These are phyloP conservation scores for Pistacia vera DNA, from an alignment of 345 rosid genomes.

Conservation along the genomic window DNA sequence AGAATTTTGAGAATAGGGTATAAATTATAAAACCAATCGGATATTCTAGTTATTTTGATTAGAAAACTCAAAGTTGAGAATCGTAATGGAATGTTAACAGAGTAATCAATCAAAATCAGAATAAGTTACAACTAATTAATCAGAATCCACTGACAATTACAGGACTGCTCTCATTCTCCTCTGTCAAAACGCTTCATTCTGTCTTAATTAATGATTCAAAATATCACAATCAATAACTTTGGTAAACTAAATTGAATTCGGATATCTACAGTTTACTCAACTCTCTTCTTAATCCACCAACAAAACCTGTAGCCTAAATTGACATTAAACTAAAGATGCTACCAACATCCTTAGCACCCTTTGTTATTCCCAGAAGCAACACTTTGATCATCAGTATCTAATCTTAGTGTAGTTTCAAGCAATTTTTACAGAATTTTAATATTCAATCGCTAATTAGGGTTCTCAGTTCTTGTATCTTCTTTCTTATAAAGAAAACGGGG, in stretches of 20 bases:
- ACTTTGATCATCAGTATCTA: neutral
- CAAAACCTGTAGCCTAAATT: neutral
- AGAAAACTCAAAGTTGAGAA: no score
- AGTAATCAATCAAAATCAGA: no score
- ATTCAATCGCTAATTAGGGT: neutral
- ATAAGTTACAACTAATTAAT: no score
- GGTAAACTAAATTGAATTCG: slow-evolving; percentile 13
- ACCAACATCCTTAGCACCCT: neutral
- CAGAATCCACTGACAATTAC: no score
- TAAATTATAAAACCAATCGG: no score
- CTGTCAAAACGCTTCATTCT: no score
- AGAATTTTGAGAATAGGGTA: no score
- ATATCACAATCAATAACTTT: neutral
- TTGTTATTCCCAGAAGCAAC: neutral
- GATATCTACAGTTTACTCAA: neutral
- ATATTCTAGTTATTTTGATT: no score
- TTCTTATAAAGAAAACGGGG: neutral
- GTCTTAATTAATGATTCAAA: no score
- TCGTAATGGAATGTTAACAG: no score
- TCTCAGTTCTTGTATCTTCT: slow-evolving; percentile 4
- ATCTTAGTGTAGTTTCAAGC: neutral
- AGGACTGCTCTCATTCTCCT: no score
- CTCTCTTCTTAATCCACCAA: no score
- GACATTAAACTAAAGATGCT: slow-evolving; percentile 11
- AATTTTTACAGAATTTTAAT: neutral